phyloP scores from a whole-genome alignment of 495 filamentous ascomycete genomes.

The Aspergillus cristatus region DNA sequence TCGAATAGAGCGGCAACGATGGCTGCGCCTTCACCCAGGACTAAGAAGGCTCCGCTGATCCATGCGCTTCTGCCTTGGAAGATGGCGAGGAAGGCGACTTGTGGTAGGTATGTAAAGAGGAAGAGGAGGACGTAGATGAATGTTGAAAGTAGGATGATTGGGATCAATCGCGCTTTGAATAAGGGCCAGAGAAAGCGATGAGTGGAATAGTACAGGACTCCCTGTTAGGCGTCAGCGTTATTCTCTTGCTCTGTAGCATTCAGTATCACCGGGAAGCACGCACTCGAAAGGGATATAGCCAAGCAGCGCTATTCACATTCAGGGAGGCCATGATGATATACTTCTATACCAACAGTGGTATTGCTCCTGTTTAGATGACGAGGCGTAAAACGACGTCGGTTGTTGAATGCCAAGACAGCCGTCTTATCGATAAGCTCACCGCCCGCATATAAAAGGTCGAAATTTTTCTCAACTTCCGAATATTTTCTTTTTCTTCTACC shows the following conservation, averaged over 20 bases:
- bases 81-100: constrained; percentile 55
- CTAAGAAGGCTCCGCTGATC: constrained; percentile 54
- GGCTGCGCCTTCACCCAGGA: constrained; percentile 56
- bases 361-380: too few species aligned
- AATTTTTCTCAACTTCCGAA: constrained; percentile 18
- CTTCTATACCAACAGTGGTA: too few species aligned
- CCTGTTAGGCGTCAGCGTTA: constrained; percentile 24
- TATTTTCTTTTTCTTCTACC: constrained; percentile 26
- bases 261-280: constrained; percentile 1
- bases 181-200: constrained; percentile 58
- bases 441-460: constrained; percentile 12
- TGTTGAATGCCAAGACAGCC: background rate
- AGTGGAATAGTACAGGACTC: constrained; percentile 49
- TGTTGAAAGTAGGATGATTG: constrained; percentile 46
- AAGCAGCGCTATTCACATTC: constrained; percentile 34
- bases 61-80: constrained; percentile 53
- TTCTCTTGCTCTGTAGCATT: constrained; percentile 1
- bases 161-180: constrained; percentile 48
- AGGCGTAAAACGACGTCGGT: too few species aligned
- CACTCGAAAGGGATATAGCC: constrained; percentile 49
- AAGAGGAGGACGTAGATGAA: constrained; percentile 55
- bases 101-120: constrained; percentile 50
- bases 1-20: constrained; percentile 56
- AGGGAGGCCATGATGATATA: constrained; percentile 13
- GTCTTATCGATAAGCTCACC: constrained; percentile 38